A percentile compares a stretch with the other conserved stretches of the same genome.
Conservation (phyloP, 331 rosid species). For the Prunus yedoensis region DNA sequence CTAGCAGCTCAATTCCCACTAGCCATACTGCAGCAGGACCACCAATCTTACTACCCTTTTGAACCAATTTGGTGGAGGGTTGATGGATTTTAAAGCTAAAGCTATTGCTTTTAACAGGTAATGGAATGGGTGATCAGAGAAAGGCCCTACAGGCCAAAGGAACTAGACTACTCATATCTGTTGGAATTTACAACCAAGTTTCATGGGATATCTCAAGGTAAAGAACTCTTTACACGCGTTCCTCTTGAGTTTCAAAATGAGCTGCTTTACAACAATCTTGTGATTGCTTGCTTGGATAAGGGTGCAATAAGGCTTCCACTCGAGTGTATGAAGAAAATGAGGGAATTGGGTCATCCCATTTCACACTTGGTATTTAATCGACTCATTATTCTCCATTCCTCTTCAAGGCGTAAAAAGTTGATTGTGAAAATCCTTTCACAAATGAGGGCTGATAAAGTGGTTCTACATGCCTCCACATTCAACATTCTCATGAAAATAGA, state of each 20-base stretch:
- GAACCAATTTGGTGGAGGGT: neutral
- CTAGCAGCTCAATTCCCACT: neutral
- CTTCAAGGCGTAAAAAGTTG: slow-evolving; percentile 46
- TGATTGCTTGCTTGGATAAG: slow-evolving; percentile 81
- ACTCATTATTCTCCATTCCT: slow-evolving; percentile 74
- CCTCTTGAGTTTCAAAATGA: slow-evolving; percentile 81
- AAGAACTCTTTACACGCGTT: slow-evolving; percentile 58
- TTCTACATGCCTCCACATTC: slow-evolving; percentile 77
- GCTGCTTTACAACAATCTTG: slow-evolving; percentile 82
- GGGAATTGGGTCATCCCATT: slow-evolving; percentile 69
- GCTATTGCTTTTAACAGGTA: slow-evolving; percentile 51
- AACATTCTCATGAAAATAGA: slow-evolving; percentile 95
- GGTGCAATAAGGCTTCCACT: slow-evolving; percentile 73
- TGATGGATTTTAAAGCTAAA: slow-evolving; percentile 1
- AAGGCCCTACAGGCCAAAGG: slow-evolving; percentile 71
- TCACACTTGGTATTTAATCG: slow-evolving; percentile 88
- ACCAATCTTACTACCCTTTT: neutral
- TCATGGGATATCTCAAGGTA: slow-evolving; percentile 84
- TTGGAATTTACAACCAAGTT: slow-evolving; percentile 71
- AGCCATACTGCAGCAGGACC: neutral
- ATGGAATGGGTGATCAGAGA: slow-evolving; percentile 98
- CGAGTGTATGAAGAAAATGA: slow-evolving; percentile 88
- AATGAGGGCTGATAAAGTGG: slow-evolving; percentile 85
- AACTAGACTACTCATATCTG: slow-evolving; percentile 80
- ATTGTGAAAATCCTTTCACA: slow-evolving; percentile 68